Percentiles rank a stretch among this genome's conserved stretches.
Conservation (phyloP, 2,329 filamentous ascomycete species). For the Fusarium brachygibbosum region DNA sequence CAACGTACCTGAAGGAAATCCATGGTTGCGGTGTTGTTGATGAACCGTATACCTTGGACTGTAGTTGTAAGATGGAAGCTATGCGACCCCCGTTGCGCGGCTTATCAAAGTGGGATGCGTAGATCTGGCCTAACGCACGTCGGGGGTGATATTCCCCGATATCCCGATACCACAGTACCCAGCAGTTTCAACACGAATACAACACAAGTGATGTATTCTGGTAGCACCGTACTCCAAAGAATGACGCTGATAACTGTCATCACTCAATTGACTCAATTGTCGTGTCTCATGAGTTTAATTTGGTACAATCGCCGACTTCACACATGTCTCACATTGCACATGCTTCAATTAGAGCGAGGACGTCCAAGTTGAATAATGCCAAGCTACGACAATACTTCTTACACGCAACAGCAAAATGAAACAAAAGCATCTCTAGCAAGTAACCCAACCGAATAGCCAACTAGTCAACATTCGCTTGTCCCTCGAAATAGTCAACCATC, state of each 20-base stretch:
- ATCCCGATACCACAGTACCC: constrained; percentile 28
- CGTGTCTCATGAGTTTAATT: background rate
- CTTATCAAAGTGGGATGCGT: constrained; percentile 38
- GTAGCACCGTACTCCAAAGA: background rate
- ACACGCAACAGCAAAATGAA: constrained; percentile 43
- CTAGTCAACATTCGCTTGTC: constrained; percentile 20
- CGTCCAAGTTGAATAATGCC: constrained; percentile 45
- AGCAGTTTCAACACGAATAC: constrained; percentile 4
- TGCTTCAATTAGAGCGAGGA: constrained; percentile 21
- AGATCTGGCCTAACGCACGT: constrained; percentile 45
- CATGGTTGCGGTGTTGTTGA: constrained; percentile 54
- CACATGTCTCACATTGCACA: constrained; percentile 22
- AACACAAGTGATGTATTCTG: background rate
- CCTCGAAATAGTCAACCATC: constrained; percentile 19
- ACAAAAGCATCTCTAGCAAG: constrained; percentile 37
- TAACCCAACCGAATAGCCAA: constrained; percentile 37
- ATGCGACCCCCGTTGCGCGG: constrained; percentile 22
- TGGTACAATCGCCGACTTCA: background rate
- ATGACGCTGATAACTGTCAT: background rate
- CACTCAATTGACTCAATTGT: background rate
- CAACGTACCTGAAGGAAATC: constrained; percentile 61
- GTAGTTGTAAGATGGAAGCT: constrained; percentile 44
- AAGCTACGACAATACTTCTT: constrained; percentile 48
- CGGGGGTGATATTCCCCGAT: constrained; percentile 39
- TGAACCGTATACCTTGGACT: constrained; percentile 40